phyloP scores from a whole-genome alignment of 2,329 filamentous ascomycete species.

The Fusarium keratoplasticum region DNA sequence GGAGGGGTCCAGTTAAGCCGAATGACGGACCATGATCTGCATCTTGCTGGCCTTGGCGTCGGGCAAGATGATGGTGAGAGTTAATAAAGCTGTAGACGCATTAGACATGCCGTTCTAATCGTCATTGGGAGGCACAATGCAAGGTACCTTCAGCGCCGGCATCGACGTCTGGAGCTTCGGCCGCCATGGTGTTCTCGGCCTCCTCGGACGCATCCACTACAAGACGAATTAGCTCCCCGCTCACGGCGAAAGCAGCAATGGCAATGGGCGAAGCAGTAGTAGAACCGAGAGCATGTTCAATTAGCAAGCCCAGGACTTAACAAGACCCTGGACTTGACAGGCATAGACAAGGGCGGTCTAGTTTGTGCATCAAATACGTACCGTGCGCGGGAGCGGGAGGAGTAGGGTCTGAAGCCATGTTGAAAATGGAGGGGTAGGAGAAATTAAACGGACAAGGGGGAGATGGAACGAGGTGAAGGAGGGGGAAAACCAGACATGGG shows the following conservation, averaged over 20 bases:
- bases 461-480: constrained; percentile 21
- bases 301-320: constrained; percentile 7
- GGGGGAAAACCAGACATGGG: constrained; percentile 42
- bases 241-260: background rate
- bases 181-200: constrained; percentile 40
- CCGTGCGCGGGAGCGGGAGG: constrained; percentile 44
- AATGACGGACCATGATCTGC: constrained; percentile 79
- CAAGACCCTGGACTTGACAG: constrained; percentile 27
- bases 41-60: constrained; percentile 79
- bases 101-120: constrained; percentile 24
- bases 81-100: constrained; percentile 60
- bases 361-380: constrained; percentile 35
- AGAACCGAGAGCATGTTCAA: constrained; percentile 2
- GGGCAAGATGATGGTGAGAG: constrained; percentile 82
- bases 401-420: constrained; percentile 49
- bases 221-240: constrained; percentile 18
- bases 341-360: constrained; percentile 36
- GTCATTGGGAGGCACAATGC: constrained; percentile 5
- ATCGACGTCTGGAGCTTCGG: constrained; percentile 44
- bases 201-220: constrained; percentile 40
- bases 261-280: background rate
- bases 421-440: constrained; percentile 36
- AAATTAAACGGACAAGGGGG: constrained; percentile 32
- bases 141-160: constrained; percentile 50
- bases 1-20: constrained; percentile 8